phyloP scores from a whole-genome alignment of 805 yeast species.

The Yamadazyma sp. region DNA sequence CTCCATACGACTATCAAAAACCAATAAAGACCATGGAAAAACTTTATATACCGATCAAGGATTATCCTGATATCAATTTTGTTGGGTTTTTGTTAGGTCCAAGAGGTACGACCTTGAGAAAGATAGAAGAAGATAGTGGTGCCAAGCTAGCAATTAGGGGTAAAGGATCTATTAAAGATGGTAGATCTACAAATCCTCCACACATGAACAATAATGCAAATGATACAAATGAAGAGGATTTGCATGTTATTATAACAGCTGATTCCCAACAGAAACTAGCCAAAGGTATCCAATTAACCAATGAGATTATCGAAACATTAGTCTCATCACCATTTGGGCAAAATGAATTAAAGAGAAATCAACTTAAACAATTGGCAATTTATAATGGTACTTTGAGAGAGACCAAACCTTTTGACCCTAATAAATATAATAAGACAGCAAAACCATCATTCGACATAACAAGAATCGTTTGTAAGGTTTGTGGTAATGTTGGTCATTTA shows the following conservation, averaged over 20 bases:
- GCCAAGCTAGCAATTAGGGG: slow-evolving; percentile 92
- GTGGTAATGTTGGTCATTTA: slow-evolving; percentile 84
- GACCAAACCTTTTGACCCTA: slow-evolving; percentile 54
- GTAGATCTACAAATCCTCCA: slow-evolving; percentile 55
- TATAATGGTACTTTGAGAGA: slow-evolving; percentile 92
- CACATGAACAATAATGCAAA: slow-evolving; percentile 9
- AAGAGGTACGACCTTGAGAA: slow-evolving; percentile 84
- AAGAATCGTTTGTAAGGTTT: slow-evolving; percentile 63
- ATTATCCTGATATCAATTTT: slow-evolving; percentile 89
- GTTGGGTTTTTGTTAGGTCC: slow-evolving; percentile 92
- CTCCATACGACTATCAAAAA: slow-evolving; percentile 79
- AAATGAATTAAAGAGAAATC: slow-evolving; percentile 87
- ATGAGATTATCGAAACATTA: slow-evolving; percentile 76
- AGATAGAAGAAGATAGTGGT: slow-evolving; percentile 79
- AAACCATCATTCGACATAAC: slow-evolving; percentile 43
- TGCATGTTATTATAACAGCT: slow-evolving; percentile 85
- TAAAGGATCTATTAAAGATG: slow-evolving; percentile 93
- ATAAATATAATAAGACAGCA: slow-evolving; percentile 9
- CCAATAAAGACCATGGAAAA: slow-evolving; percentile 71
- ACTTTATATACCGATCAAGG: slow-evolving; percentile 77
- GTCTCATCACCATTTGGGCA: slow-evolving; percentile 89
- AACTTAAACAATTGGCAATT: slow-evolving; percentile 86
- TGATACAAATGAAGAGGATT: slow-evolving; percentile 52
- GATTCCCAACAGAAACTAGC: slow-evolving; percentile 76
- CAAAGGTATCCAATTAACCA: slow-evolving; percentile 70